Evolutionary conservation across 2,329 filamentous ascomycete genomes (phyloP), one percentile per base, ranked within the genome.

Genomic region (Chalara sp.): DNA sequence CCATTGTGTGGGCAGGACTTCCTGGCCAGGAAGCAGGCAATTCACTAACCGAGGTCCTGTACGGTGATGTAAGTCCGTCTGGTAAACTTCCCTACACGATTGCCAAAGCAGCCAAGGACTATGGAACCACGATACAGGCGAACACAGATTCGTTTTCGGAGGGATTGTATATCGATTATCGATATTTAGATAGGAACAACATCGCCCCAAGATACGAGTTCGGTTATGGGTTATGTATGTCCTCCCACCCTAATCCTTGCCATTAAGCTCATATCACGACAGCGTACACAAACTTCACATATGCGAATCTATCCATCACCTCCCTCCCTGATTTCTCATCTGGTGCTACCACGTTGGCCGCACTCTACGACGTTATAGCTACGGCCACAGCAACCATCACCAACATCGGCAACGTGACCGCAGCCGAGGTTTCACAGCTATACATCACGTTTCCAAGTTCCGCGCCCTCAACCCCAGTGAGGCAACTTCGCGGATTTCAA

Each of bases 11-110:
- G 76, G 87, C 86, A 28, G 86, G 86, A 60, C 70, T 89, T 12
- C 87, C 88, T 0, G 89, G 89, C 7, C 84, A 95, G 64, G 86
- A 95, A 66, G 86, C 83, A 11, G 89, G 89, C 44, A 86, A 89
- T 63, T 76, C 86, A 0, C 78, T 95, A 47, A 76, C 79, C 12
- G 87, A 93, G 58, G 78, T 95, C 8, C 80, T 95, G 6, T 95
- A 90, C 67, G 89, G 89, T 42, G 78, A 77, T 51, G 78, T 84
- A 53, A 90, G 88, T 70, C 88, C 88, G 0, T 79, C 79, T 29
- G 89, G 87, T 57, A 77, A 84, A 0, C 83, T 86, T 2, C 92
- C 92, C 67, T 91, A 88, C 6, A 85, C 89, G 73, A 89, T 86
- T n/a, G 74, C 75, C 21, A 78, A 79, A 7, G 77, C 75, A 8